phyloP scores from a whole-genome alignment of 345 rosid genomes.

The Citrus reticulata region DNA sequence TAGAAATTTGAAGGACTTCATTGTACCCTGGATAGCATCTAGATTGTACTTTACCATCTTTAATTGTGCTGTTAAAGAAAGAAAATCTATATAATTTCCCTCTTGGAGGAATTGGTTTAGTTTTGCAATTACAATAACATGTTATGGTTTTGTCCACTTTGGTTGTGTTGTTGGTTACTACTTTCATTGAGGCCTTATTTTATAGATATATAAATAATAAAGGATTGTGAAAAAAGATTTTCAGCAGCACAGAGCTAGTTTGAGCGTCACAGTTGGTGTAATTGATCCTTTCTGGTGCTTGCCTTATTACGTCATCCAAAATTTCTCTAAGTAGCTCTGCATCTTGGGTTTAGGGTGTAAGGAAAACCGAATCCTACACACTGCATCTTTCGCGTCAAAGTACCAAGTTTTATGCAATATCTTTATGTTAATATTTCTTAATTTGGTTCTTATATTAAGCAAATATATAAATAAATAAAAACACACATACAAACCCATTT shows the following conservation, averaged over 20 bases:
- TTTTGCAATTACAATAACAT: background rate
- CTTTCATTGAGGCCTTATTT: background rate
- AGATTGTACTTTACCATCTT: background rate
- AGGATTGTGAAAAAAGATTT: background rate
- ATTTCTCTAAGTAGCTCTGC: background rate
- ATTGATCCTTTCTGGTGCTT: background rate
- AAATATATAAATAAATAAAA: too few species aligned
- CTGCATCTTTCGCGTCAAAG: background rate
- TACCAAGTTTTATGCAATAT: background rate
- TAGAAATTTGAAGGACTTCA: background rate
- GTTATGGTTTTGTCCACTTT: background rate
- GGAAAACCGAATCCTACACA: background rate
- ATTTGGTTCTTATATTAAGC: too few species aligned
- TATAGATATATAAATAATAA: background rate
- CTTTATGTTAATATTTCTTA: background rate
- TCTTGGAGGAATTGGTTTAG: background rate
- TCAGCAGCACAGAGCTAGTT: background rate
- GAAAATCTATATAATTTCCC: background rate
- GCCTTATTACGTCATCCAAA: background rate
- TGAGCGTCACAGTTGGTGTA: background rate
- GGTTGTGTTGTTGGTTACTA: background rate
- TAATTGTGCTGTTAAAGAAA: background rate
- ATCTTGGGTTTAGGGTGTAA: background rate
- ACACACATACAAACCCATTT: background rate
- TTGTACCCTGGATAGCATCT: background rate